A percentile compares a stretch with the other conserved stretches of the same genome.
phyloP scores from a whole-genome alignment of 106 monocot genomes.

The Narthecium ossifragum region DNA sequence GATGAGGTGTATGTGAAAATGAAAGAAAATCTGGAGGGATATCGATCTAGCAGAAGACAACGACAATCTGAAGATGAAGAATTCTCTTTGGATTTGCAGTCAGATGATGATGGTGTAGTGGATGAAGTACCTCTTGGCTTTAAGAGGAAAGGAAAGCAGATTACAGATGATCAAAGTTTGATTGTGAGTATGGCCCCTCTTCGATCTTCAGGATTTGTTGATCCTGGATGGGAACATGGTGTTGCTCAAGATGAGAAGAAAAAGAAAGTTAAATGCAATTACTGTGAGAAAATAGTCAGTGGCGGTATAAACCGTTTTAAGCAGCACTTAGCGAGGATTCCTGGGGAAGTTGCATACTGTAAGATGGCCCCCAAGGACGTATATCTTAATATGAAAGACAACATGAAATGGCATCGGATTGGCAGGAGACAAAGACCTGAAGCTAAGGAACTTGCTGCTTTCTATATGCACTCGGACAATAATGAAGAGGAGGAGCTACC shows the following conservation, averaged over 20 bases:
- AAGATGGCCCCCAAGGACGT: conserved; percentile 67
- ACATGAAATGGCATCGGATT: conserved; percentile 68
- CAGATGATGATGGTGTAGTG: conserved; percentile 36
- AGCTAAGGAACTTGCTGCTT: conserved; percentile 19
- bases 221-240: conserved; percentile 73
- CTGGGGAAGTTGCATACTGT: conserved; percentile 62
- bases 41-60: conserved; percentile 22
- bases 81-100: conserved; percentile 26
- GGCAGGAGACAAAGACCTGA: conserved; percentile 38
- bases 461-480: conserved; percentile 31
- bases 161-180: conserved; percentile 9
- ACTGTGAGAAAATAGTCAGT: conserved; percentile 58
- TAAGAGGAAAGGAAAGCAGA: conserved; percentile 19
- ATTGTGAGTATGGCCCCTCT: conserved; percentile 19
- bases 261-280: conserved; percentile 67
- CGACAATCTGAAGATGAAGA: conserved; percentile 28
- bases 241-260: conserved; percentile 49
- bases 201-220: conserved; percentile 42
- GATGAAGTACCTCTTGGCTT: conserved; percentile 16
- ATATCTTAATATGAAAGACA: conserved; percentile 59
- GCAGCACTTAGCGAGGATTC: conserved; percentile 63
- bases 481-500: conserved; percentile 18
- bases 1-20: conserved; percentile 47
- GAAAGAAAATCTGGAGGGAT: conserved; percentile 49
- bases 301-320: conserved; percentile 71